Evolutionary conservation across 148 eudicot genomes (phyloP).

Genomic region (Vaccinium vitisidaea): DNA sequence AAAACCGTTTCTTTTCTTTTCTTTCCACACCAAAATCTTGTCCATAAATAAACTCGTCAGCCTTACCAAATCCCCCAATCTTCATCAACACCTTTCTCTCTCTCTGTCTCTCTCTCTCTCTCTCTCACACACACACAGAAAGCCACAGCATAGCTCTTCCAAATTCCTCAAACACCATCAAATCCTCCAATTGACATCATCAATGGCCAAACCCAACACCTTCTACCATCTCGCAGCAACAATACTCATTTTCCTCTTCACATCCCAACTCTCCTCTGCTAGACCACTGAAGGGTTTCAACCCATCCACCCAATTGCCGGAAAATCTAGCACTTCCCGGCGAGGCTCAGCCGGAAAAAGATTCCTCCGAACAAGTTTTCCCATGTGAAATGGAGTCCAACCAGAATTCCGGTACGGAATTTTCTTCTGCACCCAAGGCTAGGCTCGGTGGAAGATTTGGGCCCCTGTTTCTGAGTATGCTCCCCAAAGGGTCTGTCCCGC

Average conservation of each 20-base stretch:
- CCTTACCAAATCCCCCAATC: not conserved
- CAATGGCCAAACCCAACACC: slow-evolving; percentile 18
- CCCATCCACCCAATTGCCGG: not conserved
- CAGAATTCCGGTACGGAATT: not conserved
- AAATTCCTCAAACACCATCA: not conserved
- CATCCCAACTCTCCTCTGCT: slow-evolving; percentile 12
- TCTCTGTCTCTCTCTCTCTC: not conserved
- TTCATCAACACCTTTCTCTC: not conserved
- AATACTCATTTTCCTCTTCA: slow-evolving; percentile 7
- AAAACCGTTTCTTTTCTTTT: not conserved
- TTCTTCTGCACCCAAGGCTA: not conserved
- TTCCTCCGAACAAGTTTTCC: not conserved
- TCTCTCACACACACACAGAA: not conserved
- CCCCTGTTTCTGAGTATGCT: slow-evolving; percentile 17
- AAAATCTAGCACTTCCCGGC: not conserved
- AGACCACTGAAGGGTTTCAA: slow-evolving; percentile 15
- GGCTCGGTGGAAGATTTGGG: slow-evolving; percentile 7
- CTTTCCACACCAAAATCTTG: not conserved
- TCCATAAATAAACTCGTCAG: not conserved
- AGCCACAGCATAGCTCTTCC: not conserved
- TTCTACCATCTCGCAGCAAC: slow-evolving; percentile 8
- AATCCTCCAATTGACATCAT: not conserved
- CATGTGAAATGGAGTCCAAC: slow-evolving; percentile 4
- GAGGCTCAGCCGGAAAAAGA: not conserved
- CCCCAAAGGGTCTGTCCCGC: slow-evolving; percentile 17